Evolutionary conservation across 306 rosid genomes (phyloP).

Genomic region (Citrullus mucosospermus): DNA sequence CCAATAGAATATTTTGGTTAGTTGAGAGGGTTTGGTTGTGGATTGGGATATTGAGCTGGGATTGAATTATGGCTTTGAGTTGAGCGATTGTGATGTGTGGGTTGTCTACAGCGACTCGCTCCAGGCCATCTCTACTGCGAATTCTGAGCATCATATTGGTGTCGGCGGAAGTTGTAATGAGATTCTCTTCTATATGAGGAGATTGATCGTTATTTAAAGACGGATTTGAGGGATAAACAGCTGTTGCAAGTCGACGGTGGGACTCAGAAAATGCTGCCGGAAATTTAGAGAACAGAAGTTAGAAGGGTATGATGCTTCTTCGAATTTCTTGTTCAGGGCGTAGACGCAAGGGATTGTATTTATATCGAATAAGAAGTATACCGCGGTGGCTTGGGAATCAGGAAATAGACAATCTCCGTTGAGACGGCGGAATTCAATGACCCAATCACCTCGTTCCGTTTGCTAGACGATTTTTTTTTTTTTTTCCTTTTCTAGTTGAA

Average conservation of each 20-base stretch:
- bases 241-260: not conserved
- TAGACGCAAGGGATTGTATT: not conserved
- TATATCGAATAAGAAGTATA: not conserved
- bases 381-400: not conserved
- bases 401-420: not conserved
- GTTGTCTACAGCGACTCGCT: slow-evolving; percentile 54
- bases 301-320: not conserved
- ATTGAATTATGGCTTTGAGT: slow-evolving; percentile 42
- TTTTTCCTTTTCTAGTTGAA: no score
- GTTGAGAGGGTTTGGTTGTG: slow-evolving; percentile 77
- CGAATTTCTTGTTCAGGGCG: not conserved
- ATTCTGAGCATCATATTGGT: slow-evolving; percentile 71
- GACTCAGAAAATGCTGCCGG: not conserved
- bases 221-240: not conserved
- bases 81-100: slow-evolving; percentile 47
- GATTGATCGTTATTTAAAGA: not conserved
- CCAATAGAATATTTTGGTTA: slow-evolving; percentile 63
- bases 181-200: no score
- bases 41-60: slow-evolving; percentile 54
- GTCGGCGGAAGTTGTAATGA: not conserved
- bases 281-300: not conserved
- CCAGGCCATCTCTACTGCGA: slow-evolving; percentile 91
- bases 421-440: not conserved
- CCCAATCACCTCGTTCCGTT: not conserved
- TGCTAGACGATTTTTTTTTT: not conserved